These are phyloP conservation scores for Psilocybe sp. DNA, from an alignment of 768 basidiomycete species.

Conservation along the genomic window DNA sequence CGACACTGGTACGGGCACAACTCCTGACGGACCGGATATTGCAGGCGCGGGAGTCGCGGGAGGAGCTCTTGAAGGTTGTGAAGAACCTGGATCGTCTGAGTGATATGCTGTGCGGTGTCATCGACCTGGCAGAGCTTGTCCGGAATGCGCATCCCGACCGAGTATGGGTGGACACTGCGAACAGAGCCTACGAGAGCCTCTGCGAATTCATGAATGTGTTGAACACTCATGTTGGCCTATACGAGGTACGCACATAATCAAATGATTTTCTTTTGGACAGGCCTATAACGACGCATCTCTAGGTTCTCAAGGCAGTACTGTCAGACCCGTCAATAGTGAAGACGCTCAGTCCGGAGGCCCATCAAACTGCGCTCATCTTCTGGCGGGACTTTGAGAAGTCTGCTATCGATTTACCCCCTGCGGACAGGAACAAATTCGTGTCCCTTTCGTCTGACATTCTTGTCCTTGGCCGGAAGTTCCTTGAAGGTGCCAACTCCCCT, in stretches of 20 bases:
- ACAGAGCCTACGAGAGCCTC: constrained; percentile 84
- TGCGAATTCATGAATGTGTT: constrained; percentile 98
- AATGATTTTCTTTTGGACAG: background rate
- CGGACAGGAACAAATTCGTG: constrained; percentile 79
- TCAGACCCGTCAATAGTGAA: constrained; percentile 64
- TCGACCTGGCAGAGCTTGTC: constrained; percentile 92
- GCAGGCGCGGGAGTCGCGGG: constrained; percentile 64
- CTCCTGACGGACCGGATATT: constrained; percentile 83
- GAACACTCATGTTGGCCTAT: constrained; percentile 90
- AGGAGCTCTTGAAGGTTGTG: constrained; percentile 81
- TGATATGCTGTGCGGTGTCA: constrained; percentile 93
- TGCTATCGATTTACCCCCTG: constrained; percentile 83
- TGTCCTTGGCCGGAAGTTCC: constrained; percentile 81
- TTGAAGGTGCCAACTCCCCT: constrained; percentile 60
- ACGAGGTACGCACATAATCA: constrained; percentile 60
- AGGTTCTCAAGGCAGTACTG: constrained; percentile 74
- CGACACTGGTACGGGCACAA: constrained; percentile 78
- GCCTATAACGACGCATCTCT: background rate
- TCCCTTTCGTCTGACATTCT: constrained; percentile 88
- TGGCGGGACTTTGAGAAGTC: constrained; percentile 98
- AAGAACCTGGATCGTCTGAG: constrained; percentile 97
- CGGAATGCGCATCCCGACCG: constrained; percentile 91
- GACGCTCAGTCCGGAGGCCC: constrained; percentile 70
- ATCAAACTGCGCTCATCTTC: constrained; percentile 88
- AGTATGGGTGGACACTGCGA: constrained; percentile 79